Percentiles rank a stretch among this genome's conserved stretches.
Evolutionary conservation across 148 eudicot species (phyloP).

Genomic region (Nyssa sinensis): DNA sequence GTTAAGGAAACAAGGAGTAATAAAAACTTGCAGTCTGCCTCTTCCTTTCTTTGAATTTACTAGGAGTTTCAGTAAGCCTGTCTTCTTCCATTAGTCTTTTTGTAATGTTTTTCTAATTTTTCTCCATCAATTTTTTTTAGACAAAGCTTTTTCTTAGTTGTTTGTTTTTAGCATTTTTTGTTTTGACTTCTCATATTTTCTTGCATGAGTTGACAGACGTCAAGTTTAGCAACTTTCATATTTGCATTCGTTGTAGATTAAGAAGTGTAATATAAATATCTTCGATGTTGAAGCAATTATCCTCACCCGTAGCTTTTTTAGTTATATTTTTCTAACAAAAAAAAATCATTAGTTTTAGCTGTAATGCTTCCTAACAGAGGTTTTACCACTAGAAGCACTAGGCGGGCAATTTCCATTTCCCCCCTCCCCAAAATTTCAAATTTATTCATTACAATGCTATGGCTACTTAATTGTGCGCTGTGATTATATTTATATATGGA

Average conservation of each 20-base stretch:
- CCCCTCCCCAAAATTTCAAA: too few relatives aligned
- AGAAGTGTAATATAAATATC: not conserved
- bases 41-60: slow-evolving; percentile 25
- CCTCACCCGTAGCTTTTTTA: too few relatives aligned
- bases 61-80: slow-evolving; percentile 3
- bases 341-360: too few relatives aligned
- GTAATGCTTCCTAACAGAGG: too few relatives aligned
- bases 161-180: not conserved
- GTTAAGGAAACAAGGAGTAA: slow-evolving; percentile 19
- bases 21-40: slow-evolving; percentile 46
- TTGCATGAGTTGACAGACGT: too few relatives aligned
- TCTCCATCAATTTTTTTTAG: not conserved
- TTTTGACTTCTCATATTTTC: not conserved
- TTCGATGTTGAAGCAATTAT: not conserved
- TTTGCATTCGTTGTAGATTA: not conserved
- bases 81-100: not conserved
- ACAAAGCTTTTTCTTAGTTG: not conserved
- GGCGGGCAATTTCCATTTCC: too few relatives aligned
- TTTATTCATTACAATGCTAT: too few relatives aligned
- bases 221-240: too few relatives aligned
- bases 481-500: too few relatives aligned
- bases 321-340: too few relatives aligned
- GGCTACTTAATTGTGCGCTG: too few relatives aligned
- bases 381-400: too few relatives aligned
- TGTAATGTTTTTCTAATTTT: not conserved